phyloP scores from a whole-genome alignment of 1,284 basidiomycete species.

The Dichomitus squalens region DNA sequence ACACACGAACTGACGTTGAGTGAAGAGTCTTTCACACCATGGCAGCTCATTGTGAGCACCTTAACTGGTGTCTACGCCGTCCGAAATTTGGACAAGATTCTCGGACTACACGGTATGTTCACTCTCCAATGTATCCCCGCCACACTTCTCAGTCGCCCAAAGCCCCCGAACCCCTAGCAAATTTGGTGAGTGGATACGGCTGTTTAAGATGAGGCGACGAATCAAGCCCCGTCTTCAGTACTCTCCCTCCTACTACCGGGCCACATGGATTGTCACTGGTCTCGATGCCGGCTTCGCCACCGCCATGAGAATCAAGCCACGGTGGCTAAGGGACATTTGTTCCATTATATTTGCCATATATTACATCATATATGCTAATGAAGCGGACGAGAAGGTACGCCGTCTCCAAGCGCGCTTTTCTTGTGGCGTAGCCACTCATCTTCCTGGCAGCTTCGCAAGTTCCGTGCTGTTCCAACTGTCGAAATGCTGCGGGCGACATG shows the following conservation, averaged over 20 bases:
- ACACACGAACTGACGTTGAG: background rate
- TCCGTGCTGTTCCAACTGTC: conserved; percentile 90
- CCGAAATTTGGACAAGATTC: conserved; percentile 85
- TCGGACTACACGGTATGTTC: conserved; percentile 79
- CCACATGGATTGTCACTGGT: conserved; percentile 94
- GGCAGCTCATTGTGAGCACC: conserved; percentile 89
- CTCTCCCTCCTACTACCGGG: conserved; percentile 91
- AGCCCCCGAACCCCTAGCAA: conserved; percentile 94
- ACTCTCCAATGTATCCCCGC: background rate
- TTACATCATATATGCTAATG: conserved; percentile 92
- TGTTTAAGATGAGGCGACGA: background rate
- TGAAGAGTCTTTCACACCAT: conserved; percentile 87
- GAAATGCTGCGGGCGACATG: conserved; percentile 95
- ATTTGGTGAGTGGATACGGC: conserved; percentile 60
- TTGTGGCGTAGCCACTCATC: background rate
- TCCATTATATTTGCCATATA: conserved; percentile 87
- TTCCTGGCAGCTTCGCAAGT: conserved; percentile 74
- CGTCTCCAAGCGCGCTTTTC: background rate
- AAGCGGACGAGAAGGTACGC: conserved; percentile 90
- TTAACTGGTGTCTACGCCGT: conserved; percentile 86
- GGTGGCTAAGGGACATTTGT: conserved; percentile 88
- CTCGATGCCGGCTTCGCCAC: conserved; percentile 98
- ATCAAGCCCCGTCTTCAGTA: conserved; percentile 54
- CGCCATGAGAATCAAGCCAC: conserved; percentile 90
- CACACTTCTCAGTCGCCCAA: conserved; percentile 8